A percentile compares a stretch with the other conserved stretches of the same genome.
phyloP scores from a whole-genome alignment of 768 basidiomycete species.

The Candolleomyces eurysporus region DNA sequence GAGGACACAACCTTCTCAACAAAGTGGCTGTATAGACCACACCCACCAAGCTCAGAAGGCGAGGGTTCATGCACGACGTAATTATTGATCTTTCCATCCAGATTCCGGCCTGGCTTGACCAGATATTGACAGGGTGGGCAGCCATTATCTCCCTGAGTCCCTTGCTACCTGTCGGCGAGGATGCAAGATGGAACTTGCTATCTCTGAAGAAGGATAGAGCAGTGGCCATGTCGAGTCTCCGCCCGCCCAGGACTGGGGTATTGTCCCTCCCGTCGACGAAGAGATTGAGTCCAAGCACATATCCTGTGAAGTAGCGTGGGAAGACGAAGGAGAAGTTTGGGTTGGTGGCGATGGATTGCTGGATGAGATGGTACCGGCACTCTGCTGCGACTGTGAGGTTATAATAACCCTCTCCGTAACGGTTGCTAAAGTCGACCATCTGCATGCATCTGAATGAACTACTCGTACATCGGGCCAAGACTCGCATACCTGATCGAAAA shows the following conservation, averaged over 20 bases:
- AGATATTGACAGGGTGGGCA: slow-evolving; percentile 11
- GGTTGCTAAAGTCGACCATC: slow-evolving; percentile 14
- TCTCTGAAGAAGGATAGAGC: slow-evolving; percentile 17
- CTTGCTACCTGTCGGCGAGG: slow-evolving; percentile 3
- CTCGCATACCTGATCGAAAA: slow-evolving; percentile 17
- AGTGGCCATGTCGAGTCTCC: slow-evolving; percentile 10
- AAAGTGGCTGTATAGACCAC: slow-evolving; percentile 15
- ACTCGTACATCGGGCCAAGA: not conserved
- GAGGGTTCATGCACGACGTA: slow-evolving; percentile 12
- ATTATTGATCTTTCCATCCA: slow-evolving; percentile 9
- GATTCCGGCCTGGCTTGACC: slow-evolving; percentile 12
- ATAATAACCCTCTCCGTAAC: slow-evolving; percentile 19
- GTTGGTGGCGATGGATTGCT: slow-evolving; percentile 19
- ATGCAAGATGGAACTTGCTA: slow-evolving; percentile 11
- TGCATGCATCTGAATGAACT: not conserved
- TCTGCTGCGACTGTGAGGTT: slow-evolving; percentile 16
- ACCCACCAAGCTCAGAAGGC: slow-evolving; percentile 9
- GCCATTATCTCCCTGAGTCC: slow-evolving; percentile 1
- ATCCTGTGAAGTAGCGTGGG: slow-evolving; percentile 14
- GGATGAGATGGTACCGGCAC: slow-evolving; percentile 13
- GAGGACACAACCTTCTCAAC: slow-evolving; percentile 11
- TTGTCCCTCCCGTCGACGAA: slow-evolving; percentile 17
- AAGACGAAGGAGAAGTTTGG: slow-evolving; percentile 14
- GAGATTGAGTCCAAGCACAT: slow-evolving; percentile 12
- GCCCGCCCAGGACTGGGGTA: not conserved